Evolutionary conservation across 2,329 filamentous ascomycete species (phyloP).

Genomic region (Pezizomycotina sp.): DNA sequence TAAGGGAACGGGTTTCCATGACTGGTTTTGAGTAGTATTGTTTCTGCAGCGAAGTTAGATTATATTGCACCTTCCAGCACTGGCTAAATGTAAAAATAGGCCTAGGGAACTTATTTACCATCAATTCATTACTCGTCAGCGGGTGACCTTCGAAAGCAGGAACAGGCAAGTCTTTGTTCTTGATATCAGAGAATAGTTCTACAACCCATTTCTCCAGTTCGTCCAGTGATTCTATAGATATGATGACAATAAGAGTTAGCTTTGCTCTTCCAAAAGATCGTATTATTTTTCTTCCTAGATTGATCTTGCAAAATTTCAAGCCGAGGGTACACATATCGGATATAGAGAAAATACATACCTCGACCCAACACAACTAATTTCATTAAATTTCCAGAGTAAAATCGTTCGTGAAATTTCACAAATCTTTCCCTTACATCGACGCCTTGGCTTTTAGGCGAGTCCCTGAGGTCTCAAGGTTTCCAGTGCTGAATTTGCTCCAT

Average conservation of each 20-base stretch:
- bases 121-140: constrained; percentile 42
- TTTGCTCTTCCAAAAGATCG: no score
- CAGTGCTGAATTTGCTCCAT: constrained; percentile 81
- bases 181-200: constrained; percentile 64
- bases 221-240: constrained; percentile 49
- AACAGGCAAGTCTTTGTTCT: constrained; percentile 57
- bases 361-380: constrained; percentile 75
- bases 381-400: constrained; percentile 89
- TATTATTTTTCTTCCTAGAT: no score
- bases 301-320: not conserved
- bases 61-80: not conserved
- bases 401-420: constrained; percentile 73
- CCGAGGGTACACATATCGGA: not conserved
- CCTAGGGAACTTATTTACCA: constrained; percentile 16
- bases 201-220: constrained; percentile 68
- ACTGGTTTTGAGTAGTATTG: constrained; percentile 82
- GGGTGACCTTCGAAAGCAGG: constrained; percentile 34
- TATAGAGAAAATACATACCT: constrained; percentile 3
- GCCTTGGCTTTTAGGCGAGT: constrained; percentile 58
- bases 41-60: constrained; percentile 29
- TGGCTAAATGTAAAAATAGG: not conserved
- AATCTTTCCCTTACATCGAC: constrained; percentile 81
- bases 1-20: constrained; percentile 67
- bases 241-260: no score
- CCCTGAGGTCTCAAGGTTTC: constrained; percentile 70